Conservation (phyloP, 352 stramenopile genomes). For the Pythium myriotylum region DNA sequence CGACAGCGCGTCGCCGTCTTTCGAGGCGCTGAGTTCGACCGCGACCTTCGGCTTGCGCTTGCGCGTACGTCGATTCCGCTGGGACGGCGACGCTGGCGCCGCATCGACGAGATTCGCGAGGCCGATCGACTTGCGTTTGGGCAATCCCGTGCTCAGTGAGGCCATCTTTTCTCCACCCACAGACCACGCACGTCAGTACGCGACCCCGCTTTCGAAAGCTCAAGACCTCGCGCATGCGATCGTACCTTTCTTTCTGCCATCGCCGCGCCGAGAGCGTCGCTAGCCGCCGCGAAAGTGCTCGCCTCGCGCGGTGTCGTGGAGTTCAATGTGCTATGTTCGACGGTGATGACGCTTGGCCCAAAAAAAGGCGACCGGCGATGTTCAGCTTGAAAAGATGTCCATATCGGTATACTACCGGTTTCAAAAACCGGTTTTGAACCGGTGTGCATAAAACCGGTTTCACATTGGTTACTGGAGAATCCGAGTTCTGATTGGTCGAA, state of each 20-base stretch:
- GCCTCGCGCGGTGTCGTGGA: not conserved
- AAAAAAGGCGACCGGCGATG: conserved; percentile 13
- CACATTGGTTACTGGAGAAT: not conserved
- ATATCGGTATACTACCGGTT: conserved; percentile 20
- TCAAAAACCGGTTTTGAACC: conserved; percentile 1
- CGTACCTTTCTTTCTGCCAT: conserved; percentile 22
- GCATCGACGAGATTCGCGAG: conserved; percentile 28
- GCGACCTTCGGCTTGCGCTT: conserved; percentile 1
- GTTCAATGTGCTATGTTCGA: not conserved
- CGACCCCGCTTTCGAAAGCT: not conserved
- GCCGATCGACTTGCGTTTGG: conserved; percentile 26
- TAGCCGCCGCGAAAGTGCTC: no score
- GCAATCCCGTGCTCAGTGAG: conserved; percentile 9
- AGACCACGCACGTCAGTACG: not conserved
- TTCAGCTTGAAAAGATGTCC: conserved; percentile 23
- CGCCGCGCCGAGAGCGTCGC: not conserved
- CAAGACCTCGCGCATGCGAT: not conserved
- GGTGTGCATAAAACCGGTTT: conserved; percentile 4
- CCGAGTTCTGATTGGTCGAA: conserved; percentile 33
- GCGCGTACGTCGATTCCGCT: not conserved
- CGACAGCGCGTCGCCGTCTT: conserved; percentile 5
- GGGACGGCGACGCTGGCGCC: conserved; percentile 5
- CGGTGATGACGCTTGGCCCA: not conserved
- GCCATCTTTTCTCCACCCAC: conserved; percentile 2
- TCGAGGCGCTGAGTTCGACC: not conserved